A percentile compares a stretch with the other conserved stretches of the same genome.
phyloP scores from a whole-genome alignment of 805 yeast genomes.

The Teunomyces atbi region DNA sequence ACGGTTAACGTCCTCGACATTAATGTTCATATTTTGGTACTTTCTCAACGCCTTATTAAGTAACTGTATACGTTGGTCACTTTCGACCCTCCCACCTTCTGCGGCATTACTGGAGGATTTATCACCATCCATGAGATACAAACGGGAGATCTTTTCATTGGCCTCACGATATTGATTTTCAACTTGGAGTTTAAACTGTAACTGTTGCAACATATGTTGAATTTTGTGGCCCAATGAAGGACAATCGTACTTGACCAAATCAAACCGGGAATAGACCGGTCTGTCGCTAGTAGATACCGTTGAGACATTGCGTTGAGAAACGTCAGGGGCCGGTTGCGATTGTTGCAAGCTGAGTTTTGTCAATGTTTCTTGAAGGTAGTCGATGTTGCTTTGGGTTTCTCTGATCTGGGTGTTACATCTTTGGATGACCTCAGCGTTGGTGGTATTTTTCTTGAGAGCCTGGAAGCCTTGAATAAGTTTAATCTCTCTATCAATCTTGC shows the following conservation, averaged over 20 bases:
- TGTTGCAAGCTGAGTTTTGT: constrained; percentile 51
- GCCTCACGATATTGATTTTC: constrained; percentile 93
- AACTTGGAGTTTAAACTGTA: constrained; percentile 90
- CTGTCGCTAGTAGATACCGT: not conserved
- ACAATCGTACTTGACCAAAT: constrained; percentile 86
- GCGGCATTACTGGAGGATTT: constrained; percentile 82
- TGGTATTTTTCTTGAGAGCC: constrained; percentile 72
- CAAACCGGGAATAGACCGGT: constrained; percentile 62
- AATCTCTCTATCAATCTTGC: constrained; percentile 83
- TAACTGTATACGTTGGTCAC: constrained; percentile 80
- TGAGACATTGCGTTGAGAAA: constrained; percentile 10
- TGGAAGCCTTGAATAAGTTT: constrained; percentile 88
- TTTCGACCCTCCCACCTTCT: constrained; percentile 79
- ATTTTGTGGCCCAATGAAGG: constrained; percentile 93
- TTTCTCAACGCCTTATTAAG: constrained; percentile 80
- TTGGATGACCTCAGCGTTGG: constrained; percentile 80
- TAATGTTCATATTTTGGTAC: constrained; percentile 85
- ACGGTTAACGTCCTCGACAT: constrained; percentile 59
- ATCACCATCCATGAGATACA: constrained; percentile 91
- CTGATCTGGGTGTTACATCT: constrained; percentile 86
- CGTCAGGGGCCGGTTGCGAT: constrained; percentile 8
- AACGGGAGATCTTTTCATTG: constrained; percentile 80
- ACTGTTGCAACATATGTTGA: constrained; percentile 91
- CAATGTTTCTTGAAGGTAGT: constrained; percentile 78
- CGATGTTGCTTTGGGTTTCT: constrained; percentile 89